Evolutionary conservation across 1,284 basidiomycete species (phyloP), one percentile per base, ranked within the genome.

Genomic region (Farysia itapuensis): DNA sequence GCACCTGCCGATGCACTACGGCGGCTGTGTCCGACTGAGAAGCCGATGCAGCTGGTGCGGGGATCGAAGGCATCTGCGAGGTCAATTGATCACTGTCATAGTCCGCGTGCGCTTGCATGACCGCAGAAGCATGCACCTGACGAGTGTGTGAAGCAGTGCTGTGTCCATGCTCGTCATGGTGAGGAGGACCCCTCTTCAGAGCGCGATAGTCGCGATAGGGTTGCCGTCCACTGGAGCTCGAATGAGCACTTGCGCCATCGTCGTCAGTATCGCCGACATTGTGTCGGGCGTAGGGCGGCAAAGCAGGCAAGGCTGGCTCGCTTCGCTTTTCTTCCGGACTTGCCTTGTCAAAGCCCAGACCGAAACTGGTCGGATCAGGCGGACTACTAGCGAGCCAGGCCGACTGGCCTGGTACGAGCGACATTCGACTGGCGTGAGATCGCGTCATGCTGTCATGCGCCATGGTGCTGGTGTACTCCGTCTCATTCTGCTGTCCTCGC

Each of bases 371-470:
- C 2, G 64, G 64, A 26, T 66, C 64, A 4, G 58, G 58, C 7
- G 58, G 58, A 38, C 54, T 60, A 42, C 53, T 59, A 14, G 57
- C 54, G 4, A 63, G 35, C 64, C 64, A 66, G 1, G 46, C 52
- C 14, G 57, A 57, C 31, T 54, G 41, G 9, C 52, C 52, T 7
- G 59, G 49, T 8, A 52, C 37, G 2, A 60, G 38, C 31, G 56
- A 54, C 35, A 64, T 21, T 9, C 56, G 50, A 47, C 61, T 56
- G 0, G 49, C 53, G 2, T 53, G 45, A 11, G 57, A 49, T 18
- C 46, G 46, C 23, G 29, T 36, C 36, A 60, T 42, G 26, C 56
- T 36, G 23, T 52, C 43, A 14, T 44, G 46, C 13, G 36, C 35
- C 9, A 38, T 20, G 2, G 18, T 30, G 16, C 40, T 39, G 18